Conservation (phyloP, 164 flowering plant genomes). For the Taxillus chinensis region DNA sequence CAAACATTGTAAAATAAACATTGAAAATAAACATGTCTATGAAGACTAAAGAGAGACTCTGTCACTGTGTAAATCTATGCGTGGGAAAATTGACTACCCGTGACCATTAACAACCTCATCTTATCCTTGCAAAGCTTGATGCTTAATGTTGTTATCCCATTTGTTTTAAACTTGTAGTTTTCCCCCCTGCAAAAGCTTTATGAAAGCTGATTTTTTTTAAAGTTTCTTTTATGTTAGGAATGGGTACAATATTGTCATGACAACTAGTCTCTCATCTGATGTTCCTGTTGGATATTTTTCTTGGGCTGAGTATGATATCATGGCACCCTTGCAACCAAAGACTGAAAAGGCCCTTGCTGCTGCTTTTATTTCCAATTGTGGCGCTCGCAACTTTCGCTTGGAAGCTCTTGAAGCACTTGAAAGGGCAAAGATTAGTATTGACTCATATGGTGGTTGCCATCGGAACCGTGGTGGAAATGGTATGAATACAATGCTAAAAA, state of each 20-base stretch:
- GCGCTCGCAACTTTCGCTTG: conserved; percentile 79
- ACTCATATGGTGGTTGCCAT: conserved; percentile 95
- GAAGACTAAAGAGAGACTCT: too few relatives aligned
- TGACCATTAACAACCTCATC: too few relatives aligned
- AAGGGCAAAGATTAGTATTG: conserved; percentile 51
- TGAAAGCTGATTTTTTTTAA: not conserved
- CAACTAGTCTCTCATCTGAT: conserved; percentile 98
- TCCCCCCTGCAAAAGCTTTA: too few relatives aligned
- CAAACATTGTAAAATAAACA: too few relatives aligned
- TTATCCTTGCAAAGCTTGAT: too few relatives aligned
- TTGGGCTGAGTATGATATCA: conserved; percentile 96
- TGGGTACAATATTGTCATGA: conserved; percentile 75
- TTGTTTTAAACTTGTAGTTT: too few relatives aligned
- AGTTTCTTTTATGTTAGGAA: conserved; percentile 34
- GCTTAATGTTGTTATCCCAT: too few relatives aligned
- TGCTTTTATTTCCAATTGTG: conserved; percentile 96
- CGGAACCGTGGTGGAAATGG: conserved; percentile 82
- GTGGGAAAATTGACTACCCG: too few relatives aligned
- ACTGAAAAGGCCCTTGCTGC: conserved; percentile 85
- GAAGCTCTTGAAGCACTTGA: conserved; percentile 79
- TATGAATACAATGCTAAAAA: conserved; percentile 8
- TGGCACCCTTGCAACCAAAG: conserved; percentile 90
- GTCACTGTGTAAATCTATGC: too few relatives aligned
- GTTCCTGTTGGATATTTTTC: conserved; percentile 99
- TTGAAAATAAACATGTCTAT: too few relatives aligned